Conservation (phyloP, 768 basidiomycete species). For the Dacryopinax primogenitus region DNA sequence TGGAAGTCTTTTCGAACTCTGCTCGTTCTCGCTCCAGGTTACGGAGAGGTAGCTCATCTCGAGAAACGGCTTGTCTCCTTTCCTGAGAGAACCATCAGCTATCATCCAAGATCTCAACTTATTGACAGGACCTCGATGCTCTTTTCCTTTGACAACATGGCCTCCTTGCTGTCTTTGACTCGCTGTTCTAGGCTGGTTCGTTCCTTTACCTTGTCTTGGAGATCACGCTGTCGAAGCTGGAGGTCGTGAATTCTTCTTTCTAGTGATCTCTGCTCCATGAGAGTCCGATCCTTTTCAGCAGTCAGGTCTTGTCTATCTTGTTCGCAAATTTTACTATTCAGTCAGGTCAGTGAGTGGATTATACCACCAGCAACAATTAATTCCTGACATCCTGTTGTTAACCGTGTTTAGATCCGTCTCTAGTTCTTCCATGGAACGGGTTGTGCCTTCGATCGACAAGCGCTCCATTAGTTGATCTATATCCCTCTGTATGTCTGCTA, state of each 20-base stretch:
- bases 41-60: slow-evolving; percentile 53
- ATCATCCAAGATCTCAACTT: neutral
- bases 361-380: neutral
- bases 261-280: slow-evolving; percentile 36
- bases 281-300: slow-evolving; percentile 51
- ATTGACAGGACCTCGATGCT: slow-evolving; percentile 41
- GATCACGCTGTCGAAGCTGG: slow-evolving; percentile 40
- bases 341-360: neutral
- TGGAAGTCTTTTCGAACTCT: slow-evolving; percentile 38
- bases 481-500: slow-evolving; percentile 42
- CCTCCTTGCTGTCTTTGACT: slow-evolving; percentile 46
- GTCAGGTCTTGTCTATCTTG: slow-evolving; percentile 45
- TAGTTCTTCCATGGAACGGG: slow-evolving; percentile 74
- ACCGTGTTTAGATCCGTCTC: slow-evolving; percentile 61
- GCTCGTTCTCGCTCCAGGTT: slow-evolving; percentile 45
- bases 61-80: slow-evolving; percentile 45
- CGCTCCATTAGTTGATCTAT: slow-evolving; percentile 52
- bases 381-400: slow-evolving; percentile 49
- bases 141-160: slow-evolving; percentile 34
- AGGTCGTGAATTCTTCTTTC: slow-evolving; percentile 52
- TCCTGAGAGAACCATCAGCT: slow-evolving; percentile 34
- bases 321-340: slow-evolving; percentile 49
- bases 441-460: slow-evolving; percentile 57
- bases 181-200: slow-evolving; percentile 43
- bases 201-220: slow-evolving; percentile 30